phyloP scores from a whole-genome alignment of 106 monocot species.

The Dendrobium officinale region DNA sequence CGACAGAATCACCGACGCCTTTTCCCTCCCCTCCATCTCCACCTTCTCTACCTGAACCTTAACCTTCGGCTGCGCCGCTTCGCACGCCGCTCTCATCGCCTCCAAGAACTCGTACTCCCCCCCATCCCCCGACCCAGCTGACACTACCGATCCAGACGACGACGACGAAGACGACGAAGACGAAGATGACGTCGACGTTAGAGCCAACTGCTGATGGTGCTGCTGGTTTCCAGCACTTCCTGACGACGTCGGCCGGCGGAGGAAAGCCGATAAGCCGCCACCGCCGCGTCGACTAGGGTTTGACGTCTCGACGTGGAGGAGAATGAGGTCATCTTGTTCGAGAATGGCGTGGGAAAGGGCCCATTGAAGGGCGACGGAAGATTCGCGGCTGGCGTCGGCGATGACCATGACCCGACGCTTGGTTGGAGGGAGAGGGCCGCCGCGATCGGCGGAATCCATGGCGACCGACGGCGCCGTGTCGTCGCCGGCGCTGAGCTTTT shows the following conservation, averaged over 20 bases:
- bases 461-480: neutral
- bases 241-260: constrained; percentile 9
- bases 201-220: neutral
- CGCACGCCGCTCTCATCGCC: constrained; percentile 51
- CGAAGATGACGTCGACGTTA: neutral
- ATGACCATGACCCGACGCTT: constrained; percentile 62
- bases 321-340: constrained; percentile 64
- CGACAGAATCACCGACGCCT: constrained; percentile 48
- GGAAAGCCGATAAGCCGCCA: constrained; percentile 26
- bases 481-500: neutral
- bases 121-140: constrained; percentile 1
- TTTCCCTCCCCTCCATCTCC: constrained; percentile 48
- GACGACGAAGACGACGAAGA: neutral
- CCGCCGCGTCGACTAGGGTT: constrained; percentile 5
- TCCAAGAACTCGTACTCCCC: constrained; percentile 40
- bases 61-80: constrained; percentile 40
- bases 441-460: neutral
- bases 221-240: constrained; percentile 1
- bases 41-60: constrained; percentile 52
- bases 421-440: neutral
- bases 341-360: constrained; percentile 64
- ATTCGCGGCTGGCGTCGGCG: constrained; percentile 57
- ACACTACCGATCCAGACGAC: neutral
- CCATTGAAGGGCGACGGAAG: constrained; percentile 67
- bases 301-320: constrained; percentile 52